phyloP scores from a whole-genome alignment of 306 rosid genomes.

The Vigna mungo region DNA sequence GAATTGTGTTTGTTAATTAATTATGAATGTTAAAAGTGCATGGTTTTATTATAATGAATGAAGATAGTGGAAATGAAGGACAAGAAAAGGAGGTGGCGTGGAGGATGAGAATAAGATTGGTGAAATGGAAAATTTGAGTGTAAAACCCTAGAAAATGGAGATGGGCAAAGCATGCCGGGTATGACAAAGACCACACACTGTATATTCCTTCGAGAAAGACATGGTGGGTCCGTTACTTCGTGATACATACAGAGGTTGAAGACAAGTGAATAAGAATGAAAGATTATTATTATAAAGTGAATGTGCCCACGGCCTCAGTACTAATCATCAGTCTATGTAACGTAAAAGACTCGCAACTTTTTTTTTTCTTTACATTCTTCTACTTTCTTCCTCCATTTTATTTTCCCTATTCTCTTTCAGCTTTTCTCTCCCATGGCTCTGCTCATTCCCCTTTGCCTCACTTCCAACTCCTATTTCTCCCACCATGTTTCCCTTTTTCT shows the following conservation, averaged over 20 bases:
- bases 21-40: conserved; percentile 8
- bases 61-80: conserved; percentile 43
- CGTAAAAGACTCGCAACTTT: conserved; percentile 69
- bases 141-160: conserved; percentile 85
- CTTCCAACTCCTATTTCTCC: conserved; percentile 40
- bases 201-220: conserved; percentile 97
- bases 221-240: conserved; percentile 58
- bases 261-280: neutral
- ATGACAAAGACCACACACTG: conserved; percentile 88
- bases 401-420: conserved; percentile 29
- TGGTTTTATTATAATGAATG: conserved; percentile 28
- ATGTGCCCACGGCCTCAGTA: conserved; percentile 76
- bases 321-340: conserved; percentile 44
- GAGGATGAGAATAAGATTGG: neutral
- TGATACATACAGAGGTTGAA: conserved; percentile 28
- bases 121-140: conserved; percentile 38
- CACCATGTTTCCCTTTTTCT: neutral
- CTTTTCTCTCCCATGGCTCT: conserved; percentile 46
- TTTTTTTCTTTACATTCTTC: conserved; percentile 56
- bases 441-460: conserved; percentile 58
- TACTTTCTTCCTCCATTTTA: conserved; percentile 35
- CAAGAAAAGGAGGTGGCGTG: conserved; percentile 9
- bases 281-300: conserved; percentile 30
- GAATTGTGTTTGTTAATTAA: neutral
- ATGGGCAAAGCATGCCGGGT: conserved; percentile 82